phyloP scores from a whole-genome alignment of 129 eudicot genomes.

The Tanacetum coccineum region DNA sequence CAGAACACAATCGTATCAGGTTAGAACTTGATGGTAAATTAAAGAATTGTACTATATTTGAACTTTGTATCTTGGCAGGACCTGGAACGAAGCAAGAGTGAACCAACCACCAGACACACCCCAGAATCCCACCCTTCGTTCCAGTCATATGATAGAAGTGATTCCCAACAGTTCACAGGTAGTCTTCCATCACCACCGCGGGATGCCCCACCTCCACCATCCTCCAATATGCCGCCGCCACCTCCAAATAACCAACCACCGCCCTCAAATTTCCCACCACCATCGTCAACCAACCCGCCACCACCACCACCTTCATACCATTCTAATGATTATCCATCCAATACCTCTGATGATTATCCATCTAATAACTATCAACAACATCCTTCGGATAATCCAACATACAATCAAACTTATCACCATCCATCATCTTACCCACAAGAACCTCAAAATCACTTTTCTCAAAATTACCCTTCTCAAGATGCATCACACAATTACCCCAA shows the following conservation, averaged over 20 bases:
- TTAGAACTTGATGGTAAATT: too few relatives aligned
- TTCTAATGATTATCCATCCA: slow-evolving; percentile 28
- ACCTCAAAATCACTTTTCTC: slow-evolving; percentile 51
- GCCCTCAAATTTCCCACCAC: slow-evolving; percentile 17
- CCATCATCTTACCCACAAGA: slow-evolving; percentile 51
- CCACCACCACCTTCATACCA: slow-evolving; percentile 31
- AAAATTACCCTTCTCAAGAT: slow-evolving; percentile 52
- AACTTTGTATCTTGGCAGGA: slow-evolving; percentile 35
- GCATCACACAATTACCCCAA: slow-evolving; percentile 50
- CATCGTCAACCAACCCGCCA: slow-evolving; percentile 23
- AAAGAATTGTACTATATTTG: too few relatives aligned
- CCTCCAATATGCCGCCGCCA: slow-evolving; percentile 25
- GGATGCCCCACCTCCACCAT: slow-evolving; percentile 23
- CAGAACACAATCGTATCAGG: too few relatives aligned
- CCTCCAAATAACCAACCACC: slow-evolving; percentile 27
- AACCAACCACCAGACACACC: slow-evolving; percentile 31
- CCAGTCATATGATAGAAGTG: slow-evolving; percentile 41
- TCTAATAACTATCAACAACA: slow-evolving; percentile 45
- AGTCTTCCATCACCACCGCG: slow-evolving; percentile 32
- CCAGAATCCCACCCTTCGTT: slow-evolving; percentile 47
- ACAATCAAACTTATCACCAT: slow-evolving; percentile 45
- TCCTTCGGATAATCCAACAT: slow-evolving; percentile 39
- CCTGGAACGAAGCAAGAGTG: slow-evolving; percentile 33
- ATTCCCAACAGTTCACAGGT: slow-evolving; percentile 29
- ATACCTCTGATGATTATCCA: slow-evolving; percentile 44